These are phyloP conservation scores for Saccharomycopsis schoenii DNA, from an alignment of 805 yeast genomes.

Conservation along the genomic window DNA sequence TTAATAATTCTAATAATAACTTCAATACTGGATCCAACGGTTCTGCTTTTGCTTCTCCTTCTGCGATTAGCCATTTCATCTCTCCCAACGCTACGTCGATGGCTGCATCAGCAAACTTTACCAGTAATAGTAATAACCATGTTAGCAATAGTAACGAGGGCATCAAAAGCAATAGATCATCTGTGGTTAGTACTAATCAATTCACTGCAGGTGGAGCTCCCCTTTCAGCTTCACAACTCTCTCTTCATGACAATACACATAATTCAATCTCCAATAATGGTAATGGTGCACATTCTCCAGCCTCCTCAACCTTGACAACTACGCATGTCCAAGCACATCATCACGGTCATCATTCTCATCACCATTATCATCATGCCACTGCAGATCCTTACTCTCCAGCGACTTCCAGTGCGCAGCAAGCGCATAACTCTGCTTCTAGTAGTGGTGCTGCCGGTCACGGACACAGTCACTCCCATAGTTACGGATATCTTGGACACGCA, in stretches of 20 bases:
- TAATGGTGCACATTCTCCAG: not conserved
- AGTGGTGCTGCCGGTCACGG: not conserved
- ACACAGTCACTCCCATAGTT: not conserved
- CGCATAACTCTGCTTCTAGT: not conserved
- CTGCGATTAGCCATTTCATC: not conserved
- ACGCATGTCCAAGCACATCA: constrained; percentile 12
- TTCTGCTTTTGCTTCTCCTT: not conserved
- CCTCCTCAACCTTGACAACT: constrained; percentile 4
- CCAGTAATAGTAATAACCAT: not conserved
- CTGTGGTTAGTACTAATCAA: constrained; percentile 1
- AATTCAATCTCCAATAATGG: not conserved
- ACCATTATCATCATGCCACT: constrained; percentile 10
- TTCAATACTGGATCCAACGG: not conserved
- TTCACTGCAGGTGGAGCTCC: not conserved
- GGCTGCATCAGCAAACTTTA: not conserved
- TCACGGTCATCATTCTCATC: constrained; percentile 18
- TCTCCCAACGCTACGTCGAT: constrained; percentile 1
- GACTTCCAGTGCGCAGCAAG: not conserved
- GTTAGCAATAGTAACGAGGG: not conserved
- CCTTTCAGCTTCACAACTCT: constrained; percentile 1
- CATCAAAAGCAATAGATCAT: constrained; percentile 5
- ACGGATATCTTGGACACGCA: not conserved
- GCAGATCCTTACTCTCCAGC: not conserved
- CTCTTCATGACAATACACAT: constrained; percentile 1
- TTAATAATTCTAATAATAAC: not conserved